phyloP scores from a whole-genome alignment of 2,329 filamentous ascomycete species.

The Colletotrichum noveboracense region DNA sequence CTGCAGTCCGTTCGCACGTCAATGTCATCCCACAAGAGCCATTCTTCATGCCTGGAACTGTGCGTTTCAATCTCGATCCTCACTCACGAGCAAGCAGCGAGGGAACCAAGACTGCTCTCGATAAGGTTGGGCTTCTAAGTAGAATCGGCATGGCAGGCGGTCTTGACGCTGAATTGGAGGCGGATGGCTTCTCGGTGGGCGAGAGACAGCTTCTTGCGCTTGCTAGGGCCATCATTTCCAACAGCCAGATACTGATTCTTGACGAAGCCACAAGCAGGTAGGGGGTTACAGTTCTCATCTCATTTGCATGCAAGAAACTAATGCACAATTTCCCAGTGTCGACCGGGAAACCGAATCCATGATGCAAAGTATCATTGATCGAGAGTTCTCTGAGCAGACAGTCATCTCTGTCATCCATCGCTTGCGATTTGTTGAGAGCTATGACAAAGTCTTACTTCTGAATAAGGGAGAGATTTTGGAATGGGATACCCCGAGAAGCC shows the following conservation, averaged over 20 bases:
- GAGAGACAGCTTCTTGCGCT: conserved; percentile 54
- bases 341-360: neutral
- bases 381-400: neutral
- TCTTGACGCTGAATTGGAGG: conserved; percentile 37
- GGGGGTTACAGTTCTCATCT: neutral
- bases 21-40: conserved; percentile 57
- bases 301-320: neutral
- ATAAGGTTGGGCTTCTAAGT: conserved; percentile 50
- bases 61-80: conserved; percentile 57
- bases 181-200: conserved; percentile 43
- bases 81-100: conserved; percentile 39
- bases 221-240: conserved; percentile 46
- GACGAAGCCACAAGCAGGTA: conserved; percentile 13
- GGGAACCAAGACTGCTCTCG: conserved; percentile 47
- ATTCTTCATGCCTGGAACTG: conserved; percentile 51
- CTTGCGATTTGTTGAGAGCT: neutral
- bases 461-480: neutral
- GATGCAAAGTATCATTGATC: neutral
- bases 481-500: neutral
- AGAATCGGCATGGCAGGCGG: conserved; percentile 42
- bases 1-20: conserved; percentile 33
- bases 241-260: conserved; percentile 14
- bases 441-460: neutral
- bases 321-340: neutral
- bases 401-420: neutral